Evolutionary conservation across 768 basidiomycete genomes (phyloP), one percentile per base, ranked within the genome.

Genomic region (Dacryopinax primogenitus): DNA sequence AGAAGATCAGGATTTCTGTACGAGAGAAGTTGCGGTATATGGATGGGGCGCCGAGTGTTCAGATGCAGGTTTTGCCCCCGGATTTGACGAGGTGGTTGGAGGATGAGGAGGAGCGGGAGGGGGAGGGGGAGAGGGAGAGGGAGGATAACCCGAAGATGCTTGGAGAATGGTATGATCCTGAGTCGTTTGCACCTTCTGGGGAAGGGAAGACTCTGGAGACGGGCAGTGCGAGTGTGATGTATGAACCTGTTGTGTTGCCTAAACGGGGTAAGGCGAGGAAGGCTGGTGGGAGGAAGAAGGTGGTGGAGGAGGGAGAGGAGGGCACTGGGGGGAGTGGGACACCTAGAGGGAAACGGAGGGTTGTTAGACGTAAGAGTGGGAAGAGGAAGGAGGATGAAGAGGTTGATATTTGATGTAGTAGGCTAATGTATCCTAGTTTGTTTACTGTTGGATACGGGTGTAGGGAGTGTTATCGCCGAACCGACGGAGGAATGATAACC

Each of bases 41-140:
- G 15, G 88, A 93, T 67, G 93, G 94, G 33, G 96, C 95, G 41
- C 95, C 95, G n/a, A 92, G 90, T 72, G 91, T 98, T 11, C 85
- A 85, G 69, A 89, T 98, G 90, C 90, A 92, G 71, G 92, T 97
- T 75, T 90, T 98, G 30, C 95, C 96, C 2, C 94, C 94, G 0
- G 88, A 94, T 70, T 77, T 99, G 16, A 86, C 86, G 67, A 87
- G 84, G 0, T 81, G 90, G 71, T 74, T 94, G 32, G 84, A 81
- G 2, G 84, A 86, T 64, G 90, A 92, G 72, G 85, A 88, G 33
- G 76, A 80, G 64, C 7, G 7, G 7, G 41, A 44, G 16, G 87
- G 86, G 39, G 87, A 89, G 71, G 84, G 80, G 71, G 84, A 84
- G 63, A 88, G 89, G 67, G 90, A 90, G 68, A 76, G 74, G 34